Evolutionary conservation across 1,284 basidiomycete species (phyloP).

Genomic region (Sporisorium exsertum): DNA sequence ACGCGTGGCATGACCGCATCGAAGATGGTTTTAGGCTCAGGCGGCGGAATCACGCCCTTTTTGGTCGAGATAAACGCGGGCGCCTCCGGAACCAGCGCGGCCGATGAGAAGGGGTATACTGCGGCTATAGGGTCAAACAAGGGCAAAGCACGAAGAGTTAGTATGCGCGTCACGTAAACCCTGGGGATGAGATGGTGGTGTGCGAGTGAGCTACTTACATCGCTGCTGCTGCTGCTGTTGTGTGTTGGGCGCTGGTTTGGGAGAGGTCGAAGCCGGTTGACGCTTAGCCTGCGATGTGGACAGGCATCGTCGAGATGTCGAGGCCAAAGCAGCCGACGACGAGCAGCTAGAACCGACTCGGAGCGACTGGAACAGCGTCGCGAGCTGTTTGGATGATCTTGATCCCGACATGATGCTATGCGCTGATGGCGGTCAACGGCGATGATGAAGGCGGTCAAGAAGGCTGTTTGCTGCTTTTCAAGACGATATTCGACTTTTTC

Average conservation of each 20-base stretch:
- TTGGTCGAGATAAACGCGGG: conserved; percentile 43
- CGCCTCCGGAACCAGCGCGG: conserved; percentile 44
- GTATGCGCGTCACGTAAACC: not conserved
- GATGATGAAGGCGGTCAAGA: not conserved
- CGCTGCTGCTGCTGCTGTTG: conserved; percentile 9
- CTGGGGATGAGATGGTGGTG: not conserved
- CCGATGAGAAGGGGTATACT: conserved; percentile 53
- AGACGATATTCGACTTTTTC: conserved; percentile 7
- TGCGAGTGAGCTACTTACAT: conserved; percentile 19
- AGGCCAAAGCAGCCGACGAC: conserved; percentile 10
- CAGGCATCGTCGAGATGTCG: conserved; percentile 36
- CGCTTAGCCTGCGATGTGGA: conserved; percentile 23
- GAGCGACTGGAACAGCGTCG: conserved; percentile 43
- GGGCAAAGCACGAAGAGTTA: too few relatives aligned
- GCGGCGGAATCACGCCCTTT: conserved; percentile 41
- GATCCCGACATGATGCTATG: conserved; percentile 19
- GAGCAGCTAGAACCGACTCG: conserved; percentile 20
- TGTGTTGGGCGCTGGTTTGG: conserved; percentile 12
- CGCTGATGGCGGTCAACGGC: not conserved
- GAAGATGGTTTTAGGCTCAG: conserved; percentile 40
- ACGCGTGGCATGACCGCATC: conserved; percentile 60
- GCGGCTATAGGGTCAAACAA: conserved; percentile 24
- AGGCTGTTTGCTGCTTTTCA: not conserved
- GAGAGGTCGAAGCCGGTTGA: conserved; percentile 7
- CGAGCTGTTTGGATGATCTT: conserved; percentile 27